Base-by-base conservation (phyloP, 352 stramenopile species). In the Phytophthora rubi region DNA sequence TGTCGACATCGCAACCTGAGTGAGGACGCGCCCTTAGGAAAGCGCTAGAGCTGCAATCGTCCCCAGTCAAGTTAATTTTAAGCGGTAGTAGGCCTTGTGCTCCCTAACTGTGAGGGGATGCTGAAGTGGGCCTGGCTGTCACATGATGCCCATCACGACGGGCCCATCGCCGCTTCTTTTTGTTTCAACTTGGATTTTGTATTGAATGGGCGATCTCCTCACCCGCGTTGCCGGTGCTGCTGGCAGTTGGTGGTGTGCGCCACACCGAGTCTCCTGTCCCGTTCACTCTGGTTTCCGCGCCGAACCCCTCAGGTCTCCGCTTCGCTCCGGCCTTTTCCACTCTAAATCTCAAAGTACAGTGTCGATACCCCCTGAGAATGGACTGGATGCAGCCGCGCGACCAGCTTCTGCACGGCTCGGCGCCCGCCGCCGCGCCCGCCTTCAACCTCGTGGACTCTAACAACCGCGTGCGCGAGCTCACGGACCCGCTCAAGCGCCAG, bases 401-500 rank as follows among this genome's bases (percentile, higher is more conserved):
- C 42, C 74, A 86, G 53, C 63, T 86, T 13, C 58, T 80, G 44
- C 54, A 77, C 4, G 72, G 59, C 18, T 76, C 75, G 1, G 51
- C 77, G 44, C 70, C 77, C 54, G 37, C 52, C 16, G 28, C 45
- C 37, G 75, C 77, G 33, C 84, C 84, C 55, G 80, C 86, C 59
- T 93, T 93, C 62, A 84, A 81, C 55, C 79, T 93, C 35, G 81
- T 92, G 13, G 85, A 91, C 79, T 65, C 83, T 7, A 89, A 86
- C 69, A 92, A 92, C 63, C 85, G 83, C 60, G 84, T 90, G 57
- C 83, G 83, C 48, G 83, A 91, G 61, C 77, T 92, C 60, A 89
- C 81, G 30, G 77, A 84, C 65, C 69, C 72, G 21, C 65, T 80
- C 21, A 81, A 83, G 61, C 65, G 64, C 28, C 69, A 77, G 44